Evolutionary conservation across 164 flowering plant genomes (phyloP).

Genomic region (Umbellularia californica): DNA sequence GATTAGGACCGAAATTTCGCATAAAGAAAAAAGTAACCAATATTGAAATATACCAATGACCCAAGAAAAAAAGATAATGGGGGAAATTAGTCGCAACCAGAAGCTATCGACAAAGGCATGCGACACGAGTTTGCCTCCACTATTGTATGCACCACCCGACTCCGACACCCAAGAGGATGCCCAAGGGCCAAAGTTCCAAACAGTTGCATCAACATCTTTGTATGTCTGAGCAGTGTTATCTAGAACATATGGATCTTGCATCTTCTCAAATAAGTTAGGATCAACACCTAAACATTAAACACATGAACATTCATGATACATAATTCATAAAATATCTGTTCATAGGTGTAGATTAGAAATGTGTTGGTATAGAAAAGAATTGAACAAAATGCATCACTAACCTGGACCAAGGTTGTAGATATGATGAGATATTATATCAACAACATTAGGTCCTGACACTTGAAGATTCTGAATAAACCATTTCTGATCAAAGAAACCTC

Average conservation of each 20-base stretch:
- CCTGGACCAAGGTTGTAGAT: conserved; percentile 75
- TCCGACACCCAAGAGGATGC: conserved; percentile 70
- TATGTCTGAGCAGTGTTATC: conserved; percentile 33
- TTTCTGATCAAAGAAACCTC: conserved; percentile 49
- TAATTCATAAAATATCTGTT: not conserved
- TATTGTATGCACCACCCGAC: conserved; percentile 70
- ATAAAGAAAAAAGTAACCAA: too few relatives aligned
- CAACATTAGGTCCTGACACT: conserved; percentile 37
- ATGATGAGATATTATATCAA: conserved; percentile 59
- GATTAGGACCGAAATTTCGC: too few relatives aligned
- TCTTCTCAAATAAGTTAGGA: conserved; percentile 32
- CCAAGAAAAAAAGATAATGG: not conserved
- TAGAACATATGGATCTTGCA: conserved; percentile 51
- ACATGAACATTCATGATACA: not conserved
- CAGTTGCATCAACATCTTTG: conserved; percentile 19
- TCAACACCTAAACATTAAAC: conserved; percentile 43
- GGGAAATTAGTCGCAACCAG: conserved; percentile 32
- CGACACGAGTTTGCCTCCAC: conserved; percentile 54
- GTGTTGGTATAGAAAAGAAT: not conserved
- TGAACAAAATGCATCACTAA: conserved; percentile 2
- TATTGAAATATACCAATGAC: not conserved
- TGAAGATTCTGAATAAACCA: conserved; percentile 52
- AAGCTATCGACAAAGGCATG: conserved; percentile 53
- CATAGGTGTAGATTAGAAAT: not conserved
- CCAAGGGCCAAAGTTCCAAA: conserved; percentile 40